Percentiles rank a stretch among this genome's conserved stretches.
phyloP scores from a whole-genome alignment of 306 rosid genomes.

The Hippophae gyantsensis region DNA sequence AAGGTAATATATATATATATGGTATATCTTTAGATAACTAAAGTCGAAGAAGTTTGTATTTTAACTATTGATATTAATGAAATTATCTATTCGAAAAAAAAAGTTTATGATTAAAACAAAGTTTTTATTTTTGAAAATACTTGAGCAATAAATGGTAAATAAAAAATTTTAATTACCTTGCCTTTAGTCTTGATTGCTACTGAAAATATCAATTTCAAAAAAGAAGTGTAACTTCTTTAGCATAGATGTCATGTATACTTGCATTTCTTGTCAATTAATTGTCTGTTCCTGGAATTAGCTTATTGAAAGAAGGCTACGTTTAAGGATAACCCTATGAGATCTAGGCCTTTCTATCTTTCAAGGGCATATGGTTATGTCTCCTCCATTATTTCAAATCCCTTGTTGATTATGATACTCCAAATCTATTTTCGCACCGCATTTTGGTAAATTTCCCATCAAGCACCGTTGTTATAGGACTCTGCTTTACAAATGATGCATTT shows the following conservation, averaged over 20 bases:
- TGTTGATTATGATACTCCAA: slow-evolving; percentile 38
- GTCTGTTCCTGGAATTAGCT: slow-evolving; percentile 32
- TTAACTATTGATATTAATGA: background rate
- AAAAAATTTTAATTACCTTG: too few species aligned
- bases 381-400: slow-evolving; percentile 34
- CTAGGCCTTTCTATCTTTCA: slow-evolving; percentile 43
- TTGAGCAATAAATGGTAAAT: too few species aligned
- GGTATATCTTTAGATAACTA: too few species aligned
- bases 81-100: background rate
- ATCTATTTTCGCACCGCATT: slow-evolving; percentile 34
- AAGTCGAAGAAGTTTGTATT: too few species aligned
- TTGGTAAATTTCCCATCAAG: slow-evolving; percentile 42
- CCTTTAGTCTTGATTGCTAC: too few species aligned
- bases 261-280: slow-evolving; percentile 54
- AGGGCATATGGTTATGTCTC: slow-evolving; percentile 62
- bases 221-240: slow-evolving; percentile 16
- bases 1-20: slow-evolving; percentile 2
- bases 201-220: background rate
- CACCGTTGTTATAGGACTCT: background rate
- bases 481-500: too few species aligned
- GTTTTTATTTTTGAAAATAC: too few species aligned
- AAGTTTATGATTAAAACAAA: too few species aligned
- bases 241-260: slow-evolving; percentile 13
- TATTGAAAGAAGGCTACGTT: slow-evolving; percentile 27
- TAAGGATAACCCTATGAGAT: slow-evolving; percentile 29